These are phyloP conservation scores for Petunia secreta DNA, from an alignment of 257 asterid species.

Conservation along the genomic window DNA sequence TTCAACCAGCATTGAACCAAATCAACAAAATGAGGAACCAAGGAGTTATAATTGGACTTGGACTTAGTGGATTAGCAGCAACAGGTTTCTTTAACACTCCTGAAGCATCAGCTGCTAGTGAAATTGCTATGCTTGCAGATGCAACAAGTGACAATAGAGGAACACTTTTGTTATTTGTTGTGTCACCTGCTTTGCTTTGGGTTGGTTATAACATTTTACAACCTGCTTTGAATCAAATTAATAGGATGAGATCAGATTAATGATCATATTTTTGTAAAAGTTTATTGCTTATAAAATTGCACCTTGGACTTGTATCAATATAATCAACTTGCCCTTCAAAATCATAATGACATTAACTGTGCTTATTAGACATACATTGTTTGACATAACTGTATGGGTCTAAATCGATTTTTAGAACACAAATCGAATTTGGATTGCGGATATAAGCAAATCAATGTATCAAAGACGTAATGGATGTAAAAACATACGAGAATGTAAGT, in stretches of 20 bases:
- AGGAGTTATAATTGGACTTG: slow-evolving; percentile 70
- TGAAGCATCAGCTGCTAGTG: slow-evolving; percentile 60
- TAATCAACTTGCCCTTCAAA: slow-evolving; percentile 3
- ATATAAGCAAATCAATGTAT: no score
- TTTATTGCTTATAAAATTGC: not conserved
- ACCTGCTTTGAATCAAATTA: slow-evolving; percentile 95
- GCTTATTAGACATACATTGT: no score
- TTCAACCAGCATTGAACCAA: slow-evolving; percentile 89
- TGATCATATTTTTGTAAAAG: not conserved
- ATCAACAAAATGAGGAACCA: slow-evolving; percentile 74
- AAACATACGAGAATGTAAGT: no score
- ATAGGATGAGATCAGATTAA: slow-evolving; percentile 72
- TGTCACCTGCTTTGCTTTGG: slow-evolving; percentile 88
- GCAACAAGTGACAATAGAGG: slow-evolving; percentile 81
- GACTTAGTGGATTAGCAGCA: slow-evolving; percentile 68
- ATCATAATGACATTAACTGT: no score
- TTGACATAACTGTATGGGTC: no score
- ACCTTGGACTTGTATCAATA: not conserved
- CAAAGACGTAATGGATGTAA: no score
- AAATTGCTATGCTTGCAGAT: slow-evolving; percentile 55
- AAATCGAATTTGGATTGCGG: no score
- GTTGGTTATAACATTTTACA: slow-evolving; percentile 80
- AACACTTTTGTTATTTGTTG: slow-evolving; percentile 71
- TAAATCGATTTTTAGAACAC: no score
- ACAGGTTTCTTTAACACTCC: slow-evolving; percentile 53